Evolutionary conservation across 306 rosid genomes (phyloP), one percentile per base, ranked within the genome.

Genomic region (Pachyrhizus erosus): DNA sequence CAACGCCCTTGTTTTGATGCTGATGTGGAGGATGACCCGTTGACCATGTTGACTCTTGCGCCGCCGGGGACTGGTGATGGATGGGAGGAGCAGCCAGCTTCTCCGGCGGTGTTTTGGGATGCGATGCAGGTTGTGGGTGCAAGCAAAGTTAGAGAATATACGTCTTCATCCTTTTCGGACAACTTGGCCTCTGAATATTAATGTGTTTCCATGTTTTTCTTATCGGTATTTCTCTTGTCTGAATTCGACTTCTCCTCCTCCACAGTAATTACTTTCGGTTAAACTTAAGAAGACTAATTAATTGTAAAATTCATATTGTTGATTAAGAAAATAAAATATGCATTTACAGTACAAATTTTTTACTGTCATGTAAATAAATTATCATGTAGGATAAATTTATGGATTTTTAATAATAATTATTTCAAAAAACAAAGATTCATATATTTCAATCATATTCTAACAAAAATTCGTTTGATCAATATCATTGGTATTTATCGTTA

Each of bases 31-130:
- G 85, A 90, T 34, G 91, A 88, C 26, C 94, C 92, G 37, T 81
- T 92, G 85, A 94, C 97, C 0, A 89, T 80, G 72, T 84, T 94
- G 91, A 94, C 97, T 10, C 89, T 94, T 4, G 98, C 91, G 1
- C 90, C 94, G 11, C 97, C 98, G 1, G 93, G 94, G 43, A 39
- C 45, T 1, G 9, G 26, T 0, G 58, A 73, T 13, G n/a, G 18
- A 23, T 5, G 2, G 5, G 4, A 51, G 80, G 4, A 57, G 80
- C 65, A 37, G 24, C 72, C 23, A 18, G 77, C 69, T 21, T 84
- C 20, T 31, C 91, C 93, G 83, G 60, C 80, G 43, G 93, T 83
- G 70, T 88, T 94, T 81, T 92, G 91, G 94, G 97, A 90, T 75
- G 77, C n/a, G 58, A 87, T 89, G 98, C 87, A 86, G 40, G 90